Evolutionary conservation across 129 eudicot genomes (phyloP).

Genomic region (Flaveria brownii): DNA sequence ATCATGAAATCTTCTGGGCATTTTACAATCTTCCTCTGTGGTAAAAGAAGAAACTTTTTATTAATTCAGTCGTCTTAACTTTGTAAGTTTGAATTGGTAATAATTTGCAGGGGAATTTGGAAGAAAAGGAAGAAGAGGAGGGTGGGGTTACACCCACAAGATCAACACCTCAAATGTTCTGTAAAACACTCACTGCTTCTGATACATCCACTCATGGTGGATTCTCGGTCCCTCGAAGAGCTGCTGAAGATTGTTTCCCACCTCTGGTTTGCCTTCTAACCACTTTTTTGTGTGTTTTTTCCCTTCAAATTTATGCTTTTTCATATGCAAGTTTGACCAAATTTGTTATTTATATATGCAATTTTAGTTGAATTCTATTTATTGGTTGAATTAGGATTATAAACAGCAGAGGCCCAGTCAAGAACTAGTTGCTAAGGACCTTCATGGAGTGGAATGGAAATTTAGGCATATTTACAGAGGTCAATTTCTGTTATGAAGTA

Average conservation of each 20-base stretch:
- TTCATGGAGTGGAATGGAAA: slow-evolving; percentile 96
- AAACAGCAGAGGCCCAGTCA: slow-evolving; percentile 93
- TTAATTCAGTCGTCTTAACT: not conserved
- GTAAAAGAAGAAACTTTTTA: slow-evolving; percentile 9
- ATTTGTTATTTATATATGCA: not conserved
- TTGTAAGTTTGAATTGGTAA: slow-evolving; percentile 25
- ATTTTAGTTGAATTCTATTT: slow-evolving; percentile 9
- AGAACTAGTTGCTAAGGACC: slow-evolving; percentile 88
- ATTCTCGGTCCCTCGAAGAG: slow-evolving; percentile 90
- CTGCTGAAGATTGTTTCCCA: slow-evolving; percentile 89
- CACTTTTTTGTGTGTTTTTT: slow-evolving; percentile 1
- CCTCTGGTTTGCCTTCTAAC: slow-evolving; percentile 54
- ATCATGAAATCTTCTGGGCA: slow-evolving; percentile 18
- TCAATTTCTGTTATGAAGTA: slow-evolving; percentile 30
- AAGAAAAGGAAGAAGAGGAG: slow-evolving; percentile 60
- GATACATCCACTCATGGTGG: slow-evolving; percentile 98
- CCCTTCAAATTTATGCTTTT: not conserved
- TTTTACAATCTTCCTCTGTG: not conserved
- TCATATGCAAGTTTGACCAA: slow-evolving; percentile 4
- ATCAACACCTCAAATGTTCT: slow-evolving; percentile 91
- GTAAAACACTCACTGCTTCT: slow-evolving; percentile 94
- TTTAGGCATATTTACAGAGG: slow-evolving; percentile 95
- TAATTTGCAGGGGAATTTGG: slow-evolving; percentile 44
- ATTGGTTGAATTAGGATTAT: slow-evolving; percentile 56
- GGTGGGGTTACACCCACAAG: slow-evolving; percentile 45